Percentiles rank a stretch among this genome's conserved stretches.
phyloP scores from a whole-genome alignment of 2,329 filamentous ascomycete species.

The Juglanconis sp. region DNA sequence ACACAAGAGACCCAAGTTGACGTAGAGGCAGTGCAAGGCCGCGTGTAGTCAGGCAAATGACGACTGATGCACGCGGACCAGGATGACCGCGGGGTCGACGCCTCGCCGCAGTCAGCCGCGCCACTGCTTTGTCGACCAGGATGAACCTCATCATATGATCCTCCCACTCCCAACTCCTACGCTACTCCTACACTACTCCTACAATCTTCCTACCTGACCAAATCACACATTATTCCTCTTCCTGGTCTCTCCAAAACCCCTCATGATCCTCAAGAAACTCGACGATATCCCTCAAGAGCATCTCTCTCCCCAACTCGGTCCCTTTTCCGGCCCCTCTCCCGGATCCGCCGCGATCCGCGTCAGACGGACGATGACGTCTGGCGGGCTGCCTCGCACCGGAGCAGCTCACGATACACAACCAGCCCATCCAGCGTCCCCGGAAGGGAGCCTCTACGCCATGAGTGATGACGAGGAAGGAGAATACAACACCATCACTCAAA shows the following conservation, averaged over 20 bases:
- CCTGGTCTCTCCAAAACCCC: background rate
- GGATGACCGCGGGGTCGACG: conserved; percentile 2
- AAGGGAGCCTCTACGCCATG: conserved; percentile 89
- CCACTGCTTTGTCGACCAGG: background rate
- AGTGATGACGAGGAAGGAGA: conserved; percentile 95
- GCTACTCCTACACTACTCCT: background rate
- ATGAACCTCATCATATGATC: conserved; percentile 4
- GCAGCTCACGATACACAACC: conserved; percentile 19
- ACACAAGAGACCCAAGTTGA: background rate
- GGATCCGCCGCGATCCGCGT: background rate
- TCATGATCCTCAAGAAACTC: conserved; percentile 2
- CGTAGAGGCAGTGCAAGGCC: background rate
- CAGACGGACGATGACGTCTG: conserved; percentile 30
- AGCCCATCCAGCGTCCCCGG: conserved; percentile 61
- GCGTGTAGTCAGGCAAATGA: background rate
- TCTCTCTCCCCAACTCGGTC: background rate
- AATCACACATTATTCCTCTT: background rate
- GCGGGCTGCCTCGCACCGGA: conserved; percentile 14
- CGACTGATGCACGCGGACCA: background rate
- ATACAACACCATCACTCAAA: conserved; percentile 89
- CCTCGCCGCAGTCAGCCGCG: background rate
- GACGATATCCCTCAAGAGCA: background rate
- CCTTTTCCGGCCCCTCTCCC: background rate
- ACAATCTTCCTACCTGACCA: background rate
- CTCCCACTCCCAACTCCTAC: background rate